These are phyloP conservation scores for Phialophora expanda DNA, from an alignment of 2,329 filamentous ascomycete species.

Conservation along the genomic window DNA sequence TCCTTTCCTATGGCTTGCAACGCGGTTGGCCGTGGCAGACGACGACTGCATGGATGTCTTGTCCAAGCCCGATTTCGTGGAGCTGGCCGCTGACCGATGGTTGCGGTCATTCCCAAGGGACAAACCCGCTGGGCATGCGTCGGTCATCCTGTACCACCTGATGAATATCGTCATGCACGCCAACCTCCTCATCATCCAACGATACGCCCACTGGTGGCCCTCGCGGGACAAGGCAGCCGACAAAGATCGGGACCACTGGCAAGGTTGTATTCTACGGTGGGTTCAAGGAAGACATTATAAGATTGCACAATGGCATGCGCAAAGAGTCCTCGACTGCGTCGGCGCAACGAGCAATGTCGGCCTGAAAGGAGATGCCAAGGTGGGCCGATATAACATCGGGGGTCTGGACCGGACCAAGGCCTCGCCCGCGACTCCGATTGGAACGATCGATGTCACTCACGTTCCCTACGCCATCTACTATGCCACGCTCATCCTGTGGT, in stretches of 20 bases:
- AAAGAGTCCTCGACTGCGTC: slow-evolving; percentile 16
- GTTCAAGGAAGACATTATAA: slow-evolving; percentile 20
- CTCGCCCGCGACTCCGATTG: slow-evolving; percentile 11
- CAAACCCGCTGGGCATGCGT: neutral
- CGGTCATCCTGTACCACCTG: slow-evolving; percentile 24
- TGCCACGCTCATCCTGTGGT: slow-evolving; percentile 26
- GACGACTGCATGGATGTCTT: neutral
- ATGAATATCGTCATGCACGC: slow-evolving; percentile 31
- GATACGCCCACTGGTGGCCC: slow-evolving; percentile 21
- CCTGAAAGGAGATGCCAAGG: neutral
- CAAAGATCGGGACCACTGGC: slow-evolving; percentile 13
- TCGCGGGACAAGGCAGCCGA: slow-evolving; percentile 18
- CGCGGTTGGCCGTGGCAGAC: neutral
- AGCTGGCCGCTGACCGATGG: slow-evolving; percentile 24
- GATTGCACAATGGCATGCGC: slow-evolving; percentile 27
- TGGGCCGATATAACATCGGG: neutral
- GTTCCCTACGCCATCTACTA: slow-evolving; percentile 28
- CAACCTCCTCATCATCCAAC: slow-evolving; percentile 26
- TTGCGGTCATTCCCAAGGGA: slow-evolving; percentile 3
- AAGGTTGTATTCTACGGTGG: slow-evolving; percentile 19
- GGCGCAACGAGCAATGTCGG: slow-evolving; percentile 7
- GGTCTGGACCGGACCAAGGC: slow-evolving; percentile 14
- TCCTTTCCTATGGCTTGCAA: neutral
- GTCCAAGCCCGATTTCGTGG: slow-evolving; percentile 14
- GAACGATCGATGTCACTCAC: neutral